A percentile compares a stretch with the other conserved stretches of the same genome.
phyloP scores from a whole-genome alignment of 2,329 filamentous ascomycete genomes.

The Leptoxyphium fumago region DNA sequence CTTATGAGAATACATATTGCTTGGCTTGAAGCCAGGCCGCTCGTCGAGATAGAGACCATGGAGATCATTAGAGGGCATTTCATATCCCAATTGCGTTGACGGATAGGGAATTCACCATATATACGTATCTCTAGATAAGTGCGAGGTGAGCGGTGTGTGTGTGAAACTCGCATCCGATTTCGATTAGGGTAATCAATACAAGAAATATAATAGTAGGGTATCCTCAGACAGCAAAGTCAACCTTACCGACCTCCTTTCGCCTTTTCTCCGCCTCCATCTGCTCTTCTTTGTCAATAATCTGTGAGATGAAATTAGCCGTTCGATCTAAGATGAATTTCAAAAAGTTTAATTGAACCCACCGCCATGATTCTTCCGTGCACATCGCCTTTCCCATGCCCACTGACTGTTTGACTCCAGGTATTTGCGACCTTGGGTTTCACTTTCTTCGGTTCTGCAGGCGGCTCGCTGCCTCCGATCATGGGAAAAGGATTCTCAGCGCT shows the following conservation, averaged over 20 bases:
- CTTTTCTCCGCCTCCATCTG: conserved; percentile 16
- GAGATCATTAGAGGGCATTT: neutral
- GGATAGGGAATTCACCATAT: neutral
- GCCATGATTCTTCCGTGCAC: conserved; percentile 20
- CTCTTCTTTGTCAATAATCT: conserved; percentile 18
- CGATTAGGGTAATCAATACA: neutral
- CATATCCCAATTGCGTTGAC: neutral
- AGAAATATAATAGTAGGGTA: neutral
- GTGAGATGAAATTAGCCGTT: neutral
- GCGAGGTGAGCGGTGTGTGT: too few relatives aligned
- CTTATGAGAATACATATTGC: conserved; percentile 27
- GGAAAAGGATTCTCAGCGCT: conserved; percentile 20
- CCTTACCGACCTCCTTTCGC: conserved; percentile 10
- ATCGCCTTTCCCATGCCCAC: conserved; percentile 11
- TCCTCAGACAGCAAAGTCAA: conserved; percentile 1
- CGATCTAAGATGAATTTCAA: neutral
- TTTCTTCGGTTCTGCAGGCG: conserved; percentile 10
- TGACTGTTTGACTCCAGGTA: conserved; percentile 12
- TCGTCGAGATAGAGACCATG: neutral
- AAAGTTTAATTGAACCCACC: neutral
- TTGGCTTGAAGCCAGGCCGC: neutral
- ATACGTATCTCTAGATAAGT: too few relatives aligned
- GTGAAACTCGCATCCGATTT: too few relatives aligned
- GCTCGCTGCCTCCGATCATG: conserved; percentile 19
- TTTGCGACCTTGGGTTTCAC: conserved; percentile 14